Evolutionary conservation across 495 filamentous ascomycete species (phyloP).

Genomic region (Penicillium desertorum): DNA sequence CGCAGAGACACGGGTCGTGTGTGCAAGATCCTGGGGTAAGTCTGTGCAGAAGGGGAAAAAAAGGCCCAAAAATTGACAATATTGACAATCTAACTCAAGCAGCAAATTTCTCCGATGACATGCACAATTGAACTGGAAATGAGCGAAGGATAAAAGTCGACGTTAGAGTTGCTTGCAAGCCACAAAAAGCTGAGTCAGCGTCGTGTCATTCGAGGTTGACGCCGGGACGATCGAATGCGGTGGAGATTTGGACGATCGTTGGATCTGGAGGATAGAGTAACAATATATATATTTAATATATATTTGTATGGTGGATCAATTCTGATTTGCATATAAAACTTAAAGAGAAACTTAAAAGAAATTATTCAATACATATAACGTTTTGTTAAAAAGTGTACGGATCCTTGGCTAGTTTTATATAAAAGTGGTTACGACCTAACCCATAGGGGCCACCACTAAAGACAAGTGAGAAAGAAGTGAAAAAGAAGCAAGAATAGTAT

Average conservation of each 20-base stretch:
- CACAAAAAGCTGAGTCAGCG: slow-evolving; percentile 24
- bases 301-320: too few relatives aligned
- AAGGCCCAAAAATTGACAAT: slow-evolving; percentile 3
- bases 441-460: too few relatives aligned
- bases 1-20: slow-evolving; percentile 12
- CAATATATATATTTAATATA: neutral
- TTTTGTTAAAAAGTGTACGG: neutral
- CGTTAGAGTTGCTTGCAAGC: slow-evolving; percentile 1
- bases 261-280: neutral
- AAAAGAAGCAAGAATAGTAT: neutral
- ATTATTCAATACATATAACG: neutral
- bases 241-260: slow-evolving; percentile 3
- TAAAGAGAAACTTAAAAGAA: neutral
- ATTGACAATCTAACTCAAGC: slow-evolving; percentile 2
- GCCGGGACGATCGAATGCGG: neutral
- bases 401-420: too few relatives aligned
- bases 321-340: neutral
- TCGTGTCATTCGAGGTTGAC: slow-evolving; percentile 13
- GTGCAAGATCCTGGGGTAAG: neutral
- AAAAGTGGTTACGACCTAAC: too few relatives aligned
- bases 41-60: slow-evolving; percentile 21
- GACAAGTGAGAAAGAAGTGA: neutral
- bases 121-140: slow-evolving; percentile 11
- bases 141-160: slow-evolving; percentile 12
- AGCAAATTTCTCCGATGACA: neutral